Percentiles rank a stretch among this genome's conserved stretches.
Conservation (phyloP, 2,329 filamentous ascomycete genomes). For the Fusarium denticulatum region DNA sequence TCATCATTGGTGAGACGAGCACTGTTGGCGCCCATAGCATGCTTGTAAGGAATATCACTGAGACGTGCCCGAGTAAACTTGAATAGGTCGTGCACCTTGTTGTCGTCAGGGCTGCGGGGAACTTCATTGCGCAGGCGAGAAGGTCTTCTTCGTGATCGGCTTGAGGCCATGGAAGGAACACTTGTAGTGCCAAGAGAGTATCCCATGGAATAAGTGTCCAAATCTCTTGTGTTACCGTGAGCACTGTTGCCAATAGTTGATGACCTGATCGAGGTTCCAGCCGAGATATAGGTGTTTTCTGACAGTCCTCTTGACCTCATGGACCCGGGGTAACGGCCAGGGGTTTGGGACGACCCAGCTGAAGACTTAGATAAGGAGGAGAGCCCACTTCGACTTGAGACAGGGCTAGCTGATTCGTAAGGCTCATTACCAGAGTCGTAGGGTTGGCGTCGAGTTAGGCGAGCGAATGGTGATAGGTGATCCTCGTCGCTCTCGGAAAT, state of each 20-base stretch:
- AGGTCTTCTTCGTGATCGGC: constrained; percentile 58
- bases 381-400: constrained; percentile 69
- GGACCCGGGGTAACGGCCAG: constrained; percentile 61
- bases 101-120: constrained; percentile 78
- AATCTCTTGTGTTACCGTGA: constrained; percentile 38
- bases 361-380: constrained; percentile 69
- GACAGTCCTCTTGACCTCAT: constrained; percentile 64
- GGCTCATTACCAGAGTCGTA: constrained; percentile 66
- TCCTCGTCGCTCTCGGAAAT: constrained; percentile 82
- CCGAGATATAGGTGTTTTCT: constrained; percentile 75
- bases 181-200: constrained; percentile 52
- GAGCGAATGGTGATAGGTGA: constrained; percentile 78
- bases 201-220: constrained; percentile 66
- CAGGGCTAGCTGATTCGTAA: constrained; percentile 74
- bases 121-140: constrained; percentile 86
- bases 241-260: constrained; percentile 45
- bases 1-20: constrained; percentile 77
- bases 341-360: constrained; percentile 64
- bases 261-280: constrained; percentile 61
- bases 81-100: constrained; percentile 80
- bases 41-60: constrained; percentile 83
- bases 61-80: constrained; percentile 84
- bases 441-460: constrained; percentile 77
- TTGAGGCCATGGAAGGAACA: constrained; percentile 58
- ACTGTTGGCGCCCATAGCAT: constrained; percentile 68